Conservation (phyloP, 768 basidiomycete species). For the Auricularia sp. region DNA sequence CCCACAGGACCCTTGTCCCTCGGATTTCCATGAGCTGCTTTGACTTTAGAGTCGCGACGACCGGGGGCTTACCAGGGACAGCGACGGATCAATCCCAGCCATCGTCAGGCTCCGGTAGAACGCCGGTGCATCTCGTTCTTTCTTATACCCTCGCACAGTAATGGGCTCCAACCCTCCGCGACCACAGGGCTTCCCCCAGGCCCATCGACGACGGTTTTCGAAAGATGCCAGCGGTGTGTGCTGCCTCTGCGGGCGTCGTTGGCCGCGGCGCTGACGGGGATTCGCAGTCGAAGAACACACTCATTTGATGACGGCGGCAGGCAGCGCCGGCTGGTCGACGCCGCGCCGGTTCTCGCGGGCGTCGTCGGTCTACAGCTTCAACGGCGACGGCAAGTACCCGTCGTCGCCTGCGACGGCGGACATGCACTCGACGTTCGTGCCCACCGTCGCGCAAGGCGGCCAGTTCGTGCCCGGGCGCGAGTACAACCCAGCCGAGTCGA, state of each 20-base stretch:
- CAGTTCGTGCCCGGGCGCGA: not conserved
- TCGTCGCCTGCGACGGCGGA: not conserved
- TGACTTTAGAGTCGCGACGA: too few species aligned
- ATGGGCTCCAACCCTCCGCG: too few species aligned
- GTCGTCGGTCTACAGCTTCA: not conserved
- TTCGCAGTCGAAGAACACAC: not conserved
- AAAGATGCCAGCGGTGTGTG: too few species aligned
- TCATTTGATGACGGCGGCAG: not conserved
- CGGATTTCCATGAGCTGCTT: too few species aligned
- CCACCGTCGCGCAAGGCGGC: not conserved
- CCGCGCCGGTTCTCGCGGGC: not conserved
- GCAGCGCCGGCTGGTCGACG: not conserved
- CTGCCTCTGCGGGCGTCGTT: not conserved
- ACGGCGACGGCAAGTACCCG: constrained; percentile 3
- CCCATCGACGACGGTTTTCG: too few species aligned
- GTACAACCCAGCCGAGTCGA: constrained; percentile 4
- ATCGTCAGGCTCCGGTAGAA: too few species aligned
- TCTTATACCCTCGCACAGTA: too few species aligned
- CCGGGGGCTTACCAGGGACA: too few species aligned
- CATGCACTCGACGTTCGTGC: not conserved
- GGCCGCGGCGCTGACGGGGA: not conserved
- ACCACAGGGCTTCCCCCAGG: too few species aligned
- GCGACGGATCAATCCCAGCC: too few species aligned
- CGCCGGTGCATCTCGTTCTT: too few species aligned
- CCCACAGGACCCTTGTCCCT: too few species aligned